Conservation (phyloP, 2,329 filamentous ascomycete genomes). For the Claviceps humidiphila region DNA sequence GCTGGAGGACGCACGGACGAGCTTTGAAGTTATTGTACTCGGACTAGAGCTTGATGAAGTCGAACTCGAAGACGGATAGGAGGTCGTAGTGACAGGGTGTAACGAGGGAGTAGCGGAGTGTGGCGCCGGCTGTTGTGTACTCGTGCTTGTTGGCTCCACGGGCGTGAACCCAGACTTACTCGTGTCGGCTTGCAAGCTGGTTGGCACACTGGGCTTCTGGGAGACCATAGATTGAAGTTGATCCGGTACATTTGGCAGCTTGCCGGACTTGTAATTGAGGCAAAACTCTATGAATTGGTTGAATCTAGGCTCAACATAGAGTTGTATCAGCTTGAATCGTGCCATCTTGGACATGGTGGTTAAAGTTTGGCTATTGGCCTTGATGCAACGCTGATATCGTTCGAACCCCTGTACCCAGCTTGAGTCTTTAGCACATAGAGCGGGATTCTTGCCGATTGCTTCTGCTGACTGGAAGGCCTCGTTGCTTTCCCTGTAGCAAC, state of each 20-base stretch:
- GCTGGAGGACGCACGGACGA: not conserved
- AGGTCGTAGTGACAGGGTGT: not conserved
- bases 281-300: conserved; percentile 35
- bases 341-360: no score
- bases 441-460: conserved; percentile 29
- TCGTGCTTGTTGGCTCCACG: conserved; percentile 1
- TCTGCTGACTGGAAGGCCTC: conserved; percentile 37
- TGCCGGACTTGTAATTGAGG: conserved; percentile 10
- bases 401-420: conserved; percentile 21
- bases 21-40: not conserved
- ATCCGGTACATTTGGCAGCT: conserved; percentile 7
- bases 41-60: not conserved
- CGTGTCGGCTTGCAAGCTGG: conserved; percentile 14
- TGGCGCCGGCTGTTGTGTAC: not conserved
- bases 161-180: conserved; percentile 12
- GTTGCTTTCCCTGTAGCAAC: conserved; percentile 43
- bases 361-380: no score
- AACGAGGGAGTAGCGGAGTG: not conserved
- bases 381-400: no score
- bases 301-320: conserved; percentile 26
- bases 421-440: conserved; percentile 31
- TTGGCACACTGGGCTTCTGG: conserved; percentile 11
- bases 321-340: conserved; percentile 13
- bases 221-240: conserved; percentile 14
- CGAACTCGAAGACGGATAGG: not conserved